These are phyloP conservation scores for Bimuria novae-zelandiae DNA, from an alignment of 2,329 filamentous ascomycete species.

Conservation along the genomic window DNA sequence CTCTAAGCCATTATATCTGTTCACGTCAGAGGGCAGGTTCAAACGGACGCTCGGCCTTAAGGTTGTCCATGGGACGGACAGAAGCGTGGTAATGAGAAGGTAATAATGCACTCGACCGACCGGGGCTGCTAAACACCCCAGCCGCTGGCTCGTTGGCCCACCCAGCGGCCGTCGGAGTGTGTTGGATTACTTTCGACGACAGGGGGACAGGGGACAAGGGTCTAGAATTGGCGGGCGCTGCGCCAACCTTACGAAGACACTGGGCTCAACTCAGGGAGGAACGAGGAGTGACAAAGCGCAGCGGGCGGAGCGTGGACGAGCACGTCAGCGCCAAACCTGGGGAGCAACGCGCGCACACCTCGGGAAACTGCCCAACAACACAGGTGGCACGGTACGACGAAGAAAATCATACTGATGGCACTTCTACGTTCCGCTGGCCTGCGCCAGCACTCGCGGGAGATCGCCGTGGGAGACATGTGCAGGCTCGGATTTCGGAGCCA, in stretches of 20 bases:
- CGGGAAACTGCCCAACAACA: constrained; percentile 15
- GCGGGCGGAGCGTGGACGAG: constrained; percentile 32
- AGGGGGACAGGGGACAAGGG: too few species aligned
- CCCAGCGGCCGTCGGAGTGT: constrained; percentile 39
- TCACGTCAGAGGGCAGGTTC: constrained; percentile 44
- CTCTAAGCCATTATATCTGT: constrained; percentile 45
- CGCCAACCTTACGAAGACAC: constrained; percentile 44
- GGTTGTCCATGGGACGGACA: constrained; percentile 19
- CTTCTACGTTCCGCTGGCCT: background rate
- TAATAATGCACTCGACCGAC: constrained; percentile 36
- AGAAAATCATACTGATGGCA: too few species aligned
- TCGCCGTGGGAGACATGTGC: constrained; percentile 6
- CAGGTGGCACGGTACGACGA: constrained; percentile 1
- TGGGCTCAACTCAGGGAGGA: constrained; percentile 30
- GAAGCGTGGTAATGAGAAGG: constrained; percentile 33
- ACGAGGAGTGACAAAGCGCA: constrained; percentile 38
- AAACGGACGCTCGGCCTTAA: constrained; percentile 46
- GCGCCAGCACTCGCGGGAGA: constrained; percentile 16
- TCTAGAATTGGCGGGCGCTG: constrained; percentile 36
- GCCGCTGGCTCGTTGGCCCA: constrained; percentile 18
- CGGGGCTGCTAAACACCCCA: constrained; percentile 34
- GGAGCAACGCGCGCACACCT: too few species aligned
- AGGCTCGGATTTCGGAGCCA: constrained; percentile 24
- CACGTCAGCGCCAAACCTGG: too few species aligned
- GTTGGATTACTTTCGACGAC: constrained; percentile 39